phyloP scores from a whole-genome alignment of 2,329 filamentous ascomycete genomes.

The Botrytis aclada region DNA sequence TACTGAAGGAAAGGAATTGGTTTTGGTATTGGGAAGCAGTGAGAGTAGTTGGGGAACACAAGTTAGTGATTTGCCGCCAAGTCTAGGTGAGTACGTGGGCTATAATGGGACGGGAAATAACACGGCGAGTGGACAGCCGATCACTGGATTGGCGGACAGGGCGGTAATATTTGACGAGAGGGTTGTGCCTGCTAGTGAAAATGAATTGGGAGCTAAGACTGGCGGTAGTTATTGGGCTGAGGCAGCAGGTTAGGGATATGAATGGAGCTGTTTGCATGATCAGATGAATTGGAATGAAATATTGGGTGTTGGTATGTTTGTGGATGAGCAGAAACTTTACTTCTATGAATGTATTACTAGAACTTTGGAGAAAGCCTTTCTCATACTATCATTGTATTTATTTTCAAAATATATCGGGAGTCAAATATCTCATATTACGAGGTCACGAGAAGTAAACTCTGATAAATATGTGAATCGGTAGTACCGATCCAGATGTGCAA shows the following conservation, averaged over 20 bases:
- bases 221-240: constrained; percentile 29
- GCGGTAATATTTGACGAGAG: constrained; percentile 25
- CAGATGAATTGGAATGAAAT: not conserved
- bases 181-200: constrained; percentile 1
- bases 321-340: not conserved
- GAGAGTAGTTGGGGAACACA: constrained; percentile 65
- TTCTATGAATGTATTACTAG: not conserved
- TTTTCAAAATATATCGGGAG: not conserved
- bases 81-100: constrained; percentile 37
- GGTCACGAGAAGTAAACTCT: not conserved
- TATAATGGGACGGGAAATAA: constrained; percentile 29
- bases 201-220: constrained; percentile 23
- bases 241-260: constrained; percentile 16
- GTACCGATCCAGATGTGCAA: not conserved
- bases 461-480: not conserved
- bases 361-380: not conserved
- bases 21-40: constrained; percentile 54
- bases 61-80: constrained; percentile 60
- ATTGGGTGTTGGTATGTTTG: not conserved
- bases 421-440: not conserved
- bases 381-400: not conserved
- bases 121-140: constrained; percentile 17
- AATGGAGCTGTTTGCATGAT: not conserved
- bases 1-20: constrained; percentile 59
- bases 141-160: constrained; percentile 20